Percentiles rank a stretch among this genome's conserved stretches.
Conservation (phyloP, 2,329 filamentous ascomycete genomes). For the Tolypocladium ophioglossoides region DNA sequence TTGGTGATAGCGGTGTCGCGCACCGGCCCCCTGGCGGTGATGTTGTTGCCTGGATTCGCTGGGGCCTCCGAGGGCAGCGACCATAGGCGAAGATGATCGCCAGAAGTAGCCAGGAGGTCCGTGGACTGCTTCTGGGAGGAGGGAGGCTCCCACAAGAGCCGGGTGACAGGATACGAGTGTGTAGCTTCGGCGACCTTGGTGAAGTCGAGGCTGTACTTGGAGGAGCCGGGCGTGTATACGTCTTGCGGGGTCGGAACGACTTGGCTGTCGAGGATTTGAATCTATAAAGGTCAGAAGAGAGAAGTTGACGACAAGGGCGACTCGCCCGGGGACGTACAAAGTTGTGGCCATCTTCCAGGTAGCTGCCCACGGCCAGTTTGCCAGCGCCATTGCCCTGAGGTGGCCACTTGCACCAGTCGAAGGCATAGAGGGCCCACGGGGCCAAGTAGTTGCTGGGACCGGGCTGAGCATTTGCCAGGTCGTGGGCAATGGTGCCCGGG, state of each 20-base stretch:
- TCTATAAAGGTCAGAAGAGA: constrained; percentile 39
- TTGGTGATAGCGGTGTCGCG: constrained; percentile 58
- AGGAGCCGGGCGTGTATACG: constrained; percentile 56
- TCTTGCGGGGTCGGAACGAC: constrained; percentile 60
- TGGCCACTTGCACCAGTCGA: constrained; percentile 99
- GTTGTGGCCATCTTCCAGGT: constrained; percentile 95
- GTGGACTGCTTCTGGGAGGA: constrained; percentile 92
- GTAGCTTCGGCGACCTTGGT: constrained; percentile 91
- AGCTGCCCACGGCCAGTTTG: constrained; percentile 91
- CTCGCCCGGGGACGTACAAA: constrained; percentile 50
- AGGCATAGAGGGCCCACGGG: constrained; percentile 91
- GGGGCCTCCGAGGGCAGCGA: constrained; percentile 67
- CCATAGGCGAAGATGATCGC: constrained; percentile 89
- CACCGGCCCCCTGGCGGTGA: constrained; percentile 40
- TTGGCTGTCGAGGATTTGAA: constrained; percentile 92
- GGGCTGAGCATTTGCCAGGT: constrained; percentile 52
- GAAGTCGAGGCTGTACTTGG: constrained; percentile 76
- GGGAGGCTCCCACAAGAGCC: constrained; percentile 90
- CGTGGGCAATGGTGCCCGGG: constrained; percentile 52
- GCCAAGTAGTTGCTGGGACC: constrained; percentile 87
- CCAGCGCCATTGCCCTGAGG: constrained; percentile 71
- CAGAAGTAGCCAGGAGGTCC: constrained; percentile 87
- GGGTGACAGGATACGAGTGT: constrained; percentile 93
- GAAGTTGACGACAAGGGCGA: constrained; percentile 3
- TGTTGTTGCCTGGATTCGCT: constrained; percentile 50